Evolutionary conservation across 805 yeast genomes (phyloP).

Genomic region (Sporopachydermia lactativora): DNA sequence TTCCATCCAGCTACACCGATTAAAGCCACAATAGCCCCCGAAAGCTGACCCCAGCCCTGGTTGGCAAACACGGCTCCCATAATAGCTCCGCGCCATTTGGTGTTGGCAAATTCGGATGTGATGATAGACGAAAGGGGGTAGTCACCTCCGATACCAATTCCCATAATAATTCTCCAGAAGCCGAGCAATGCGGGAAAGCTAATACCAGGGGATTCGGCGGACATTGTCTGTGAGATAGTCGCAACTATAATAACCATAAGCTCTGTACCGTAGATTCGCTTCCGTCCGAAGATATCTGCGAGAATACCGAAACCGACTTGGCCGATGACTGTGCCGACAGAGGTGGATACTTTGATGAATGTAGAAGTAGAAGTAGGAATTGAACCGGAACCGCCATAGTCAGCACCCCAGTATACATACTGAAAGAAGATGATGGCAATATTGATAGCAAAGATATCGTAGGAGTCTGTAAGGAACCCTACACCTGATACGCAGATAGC

Average conservation of each 20-base stretch:
- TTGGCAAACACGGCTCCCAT: constrained; percentile 95
- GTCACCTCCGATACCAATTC: constrained; percentile 97
- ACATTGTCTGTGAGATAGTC: constrained; percentile 60
- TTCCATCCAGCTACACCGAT: constrained; percentile 69
- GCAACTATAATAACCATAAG: constrained; percentile 74
- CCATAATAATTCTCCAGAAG: constrained; percentile 75
- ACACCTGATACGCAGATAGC: constrained; percentile 73
- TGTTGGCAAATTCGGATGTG: constrained; percentile 83
- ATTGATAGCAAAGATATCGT: constrained; percentile 85
- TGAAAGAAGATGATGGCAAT: constrained; percentile 68
- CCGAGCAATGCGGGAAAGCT: constrained; percentile 60
- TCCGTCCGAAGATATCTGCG: constrained; percentile 78
- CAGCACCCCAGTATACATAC: constrained; percentile 58
- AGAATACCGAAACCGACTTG: constrained; percentile 73
- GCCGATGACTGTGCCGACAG: constrained; percentile 90
- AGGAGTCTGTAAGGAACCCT: constrained; percentile 87
- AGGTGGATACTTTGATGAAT: constrained; percentile 73
- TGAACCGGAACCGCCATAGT: constrained; percentile 18
- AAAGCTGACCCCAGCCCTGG: constrained; percentile 93
- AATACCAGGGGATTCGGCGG: constrained; percentile 61
- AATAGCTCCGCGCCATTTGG: constrained; percentile 96
- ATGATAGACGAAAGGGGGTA: constrained; percentile 89
- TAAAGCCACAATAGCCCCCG: constrained; percentile 77
- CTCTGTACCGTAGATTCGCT: constrained; percentile 77
- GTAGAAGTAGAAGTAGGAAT: constrained; percentile 66